These are phyloP conservation scores for Sporothrix brunneoviolacea DNA, from an alignment of 2,329 filamentous ascomycete genomes.

Conservation along the genomic window DNA sequence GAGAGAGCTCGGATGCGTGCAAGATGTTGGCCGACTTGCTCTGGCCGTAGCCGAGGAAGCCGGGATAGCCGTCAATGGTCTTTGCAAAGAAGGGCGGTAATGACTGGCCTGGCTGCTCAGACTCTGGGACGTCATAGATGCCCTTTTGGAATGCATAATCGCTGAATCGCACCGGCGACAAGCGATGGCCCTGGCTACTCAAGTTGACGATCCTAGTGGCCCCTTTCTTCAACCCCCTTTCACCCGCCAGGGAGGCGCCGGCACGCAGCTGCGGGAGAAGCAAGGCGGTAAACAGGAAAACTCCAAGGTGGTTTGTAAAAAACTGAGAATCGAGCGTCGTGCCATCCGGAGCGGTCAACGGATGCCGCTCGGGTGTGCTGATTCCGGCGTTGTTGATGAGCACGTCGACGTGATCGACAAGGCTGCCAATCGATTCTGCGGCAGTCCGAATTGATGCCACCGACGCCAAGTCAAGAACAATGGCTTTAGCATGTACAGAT, in stretches of 20 bases:
- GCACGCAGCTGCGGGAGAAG: constrained; percentile 35
- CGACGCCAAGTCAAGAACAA: constrained; percentile 28
- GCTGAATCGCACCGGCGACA: constrained; percentile 34
- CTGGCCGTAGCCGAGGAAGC: constrained; percentile 39
- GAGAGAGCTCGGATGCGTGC: constrained; percentile 29
- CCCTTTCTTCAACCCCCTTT: constrained; percentile 12
- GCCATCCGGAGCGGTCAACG: constrained; percentile 27
- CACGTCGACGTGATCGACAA: constrained; percentile 29
- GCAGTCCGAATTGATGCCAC: constrained; percentile 29
- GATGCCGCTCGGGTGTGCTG: constrained; percentile 27
- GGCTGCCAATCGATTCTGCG: constrained; percentile 25
- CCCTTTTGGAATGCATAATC: constrained; percentile 34
- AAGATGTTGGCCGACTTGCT: constrained; percentile 43
- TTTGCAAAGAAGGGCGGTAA: constrained; percentile 8
- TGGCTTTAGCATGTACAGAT: no score
- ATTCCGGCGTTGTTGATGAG: constrained; percentile 39
- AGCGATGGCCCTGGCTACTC: constrained; percentile 31
- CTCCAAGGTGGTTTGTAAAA: constrained; percentile 38
- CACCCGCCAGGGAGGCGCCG: constrained; percentile 24
- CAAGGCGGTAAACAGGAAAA: constrained; percentile 41
- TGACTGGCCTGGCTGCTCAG: constrained; percentile 15
- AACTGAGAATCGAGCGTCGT: constrained; percentile 21
- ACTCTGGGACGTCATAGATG: constrained; percentile 28
- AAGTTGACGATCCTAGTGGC: constrained; percentile 36
- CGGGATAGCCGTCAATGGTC: constrained; percentile 20